Conservation (phyloP, 2,329 filamentous ascomycete species). For the Aaosphaeria arxii region DNA sequence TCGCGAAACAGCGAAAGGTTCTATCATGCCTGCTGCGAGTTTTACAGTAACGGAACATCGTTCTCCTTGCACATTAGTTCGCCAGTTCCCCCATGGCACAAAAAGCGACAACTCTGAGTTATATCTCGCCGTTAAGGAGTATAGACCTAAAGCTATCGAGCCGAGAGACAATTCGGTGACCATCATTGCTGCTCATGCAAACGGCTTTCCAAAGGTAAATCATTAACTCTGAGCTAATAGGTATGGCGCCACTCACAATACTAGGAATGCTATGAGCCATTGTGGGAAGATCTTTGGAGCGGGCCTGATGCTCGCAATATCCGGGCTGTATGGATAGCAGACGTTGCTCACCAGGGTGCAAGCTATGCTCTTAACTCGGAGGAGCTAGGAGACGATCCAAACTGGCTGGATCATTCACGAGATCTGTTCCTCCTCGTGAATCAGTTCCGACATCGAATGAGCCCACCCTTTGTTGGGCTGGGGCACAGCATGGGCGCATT, state of each 20-base stretch:
- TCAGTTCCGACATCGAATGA: slow-evolving; percentile 11
- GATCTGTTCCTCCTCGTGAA: slow-evolving; percentile 17
- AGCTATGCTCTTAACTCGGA: slow-evolving; percentile 11
- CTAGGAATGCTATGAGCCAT: slow-evolving; percentile 16
- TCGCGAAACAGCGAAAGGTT: too few relatives aligned
- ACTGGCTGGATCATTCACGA: slow-evolving; percentile 16
- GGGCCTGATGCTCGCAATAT: slow-evolving; percentile 7
- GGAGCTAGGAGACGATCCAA: slow-evolving; percentile 14
- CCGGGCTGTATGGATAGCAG: slow-evolving; percentile 14
- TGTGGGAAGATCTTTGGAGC: slow-evolving; percentile 13
- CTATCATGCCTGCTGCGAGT: slow-evolving; percentile 2
- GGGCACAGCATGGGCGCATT: slow-evolving; percentile 16
- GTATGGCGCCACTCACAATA: not conserved
- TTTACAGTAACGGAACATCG: slow-evolving; percentile 16
- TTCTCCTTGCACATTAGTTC: slow-evolving; percentile 13
- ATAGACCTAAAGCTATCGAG: slow-evolving; percentile 4
- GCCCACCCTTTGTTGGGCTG: slow-evolving; percentile 14
- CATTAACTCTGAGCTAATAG: not conserved
- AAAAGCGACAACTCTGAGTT: slow-evolving; percentile 10
- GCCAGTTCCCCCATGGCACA: slow-evolving; percentile 12
- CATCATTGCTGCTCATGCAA: slow-evolving; percentile 16
- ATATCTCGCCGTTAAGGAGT: slow-evolving; percentile 16
- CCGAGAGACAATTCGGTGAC: slow-evolving; percentile 7
- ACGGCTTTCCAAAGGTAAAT: slow-evolving; percentile 15
- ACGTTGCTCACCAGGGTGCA: slow-evolving; percentile 13